Base-by-base conservation (phyloP, 768 basidiomycete genomes). In the Xerocomellus chrysenteron region DNA sequence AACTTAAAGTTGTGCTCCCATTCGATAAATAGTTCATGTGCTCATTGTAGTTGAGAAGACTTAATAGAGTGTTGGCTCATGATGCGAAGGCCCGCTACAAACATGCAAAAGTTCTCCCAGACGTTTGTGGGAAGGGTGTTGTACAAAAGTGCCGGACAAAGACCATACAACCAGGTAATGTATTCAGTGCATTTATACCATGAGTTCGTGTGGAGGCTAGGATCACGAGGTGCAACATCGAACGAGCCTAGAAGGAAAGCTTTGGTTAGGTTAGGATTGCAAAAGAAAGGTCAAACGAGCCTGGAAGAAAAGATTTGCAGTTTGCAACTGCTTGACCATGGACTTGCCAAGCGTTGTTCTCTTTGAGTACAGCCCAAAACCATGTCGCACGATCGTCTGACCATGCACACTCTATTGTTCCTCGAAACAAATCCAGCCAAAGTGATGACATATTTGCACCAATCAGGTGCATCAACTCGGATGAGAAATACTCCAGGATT, bases 21-120 rank as follows among this genome's bases (percentile, higher is more conserved):
- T 4, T 53, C 28, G 0, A 1, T 2, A 9, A 57, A 37, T 0
- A 16, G 21, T 1, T 37, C 0, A 1, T 36, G 35, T 5, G 56
- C 52, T 1, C 24, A 0, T 17, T 32, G n/a, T 4, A 42, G 2
- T 2, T 51, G n/a, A 11, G 2, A 6, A 3, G 50, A 41, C 0
- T 5, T 12, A 10, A 52, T 43, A 1, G 1, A 4, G 7, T 58
- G 41, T 2, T 58, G 53, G 1, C 17, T 11, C 43, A 58, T 54
- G 13, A 54, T 55, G 0, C 5, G 37, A 11, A 58, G 53, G 0
- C 5, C 36, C 1, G n/a, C 36, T 1, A 36, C 32, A 28, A 55
- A 55, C 19, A 50, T 58, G 47, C 57, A 58, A 5, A 39, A 58
- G 26, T 58, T 58, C 1, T 26, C 9, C 42, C 51, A 52, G 2